Evolutionary conservation across 805 yeast genomes (phyloP).

Genomic region (Saturnispora besseyi): DNA sequence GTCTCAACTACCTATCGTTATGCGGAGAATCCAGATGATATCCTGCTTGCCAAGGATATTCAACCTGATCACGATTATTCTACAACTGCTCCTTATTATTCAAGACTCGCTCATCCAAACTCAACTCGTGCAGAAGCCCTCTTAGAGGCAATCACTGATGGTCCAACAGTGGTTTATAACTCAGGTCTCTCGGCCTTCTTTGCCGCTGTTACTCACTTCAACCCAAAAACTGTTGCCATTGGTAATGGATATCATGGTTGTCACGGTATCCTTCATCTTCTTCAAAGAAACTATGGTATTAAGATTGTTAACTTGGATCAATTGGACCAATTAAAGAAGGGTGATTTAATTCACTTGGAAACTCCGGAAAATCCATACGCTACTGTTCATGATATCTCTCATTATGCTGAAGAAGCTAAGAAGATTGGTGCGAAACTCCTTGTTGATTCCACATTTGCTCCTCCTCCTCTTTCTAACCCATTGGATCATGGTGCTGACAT

Average conservation of each 20-base stretch:
- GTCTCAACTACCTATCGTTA: slow-evolving; percentile 74
- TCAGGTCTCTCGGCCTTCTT: slow-evolving; percentile 78
- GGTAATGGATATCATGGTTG: slow-evolving; percentile 85
- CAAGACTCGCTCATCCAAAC: slow-evolving; percentile 70
- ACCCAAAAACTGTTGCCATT: slow-evolving; percentile 65
- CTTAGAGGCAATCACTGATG: slow-evolving; percentile 49
- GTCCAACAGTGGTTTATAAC: slow-evolving; percentile 59
- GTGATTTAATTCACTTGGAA: slow-evolving; percentile 76
- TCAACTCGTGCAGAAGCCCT: slow-evolving; percentile 58
- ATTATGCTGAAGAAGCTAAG: slow-evolving; percentile 66
- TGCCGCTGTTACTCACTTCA: slow-evolving; percentile 59
- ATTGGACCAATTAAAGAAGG: slow-evolving; percentile 41
- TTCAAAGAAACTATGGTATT: slow-evolving; percentile 51
- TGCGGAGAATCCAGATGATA: slow-evolving; percentile 45
- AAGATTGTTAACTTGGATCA: slow-evolving; percentile 43
- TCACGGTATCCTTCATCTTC: slow-evolving; percentile 57
- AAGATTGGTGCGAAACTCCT: slow-evolving; percentile 61
- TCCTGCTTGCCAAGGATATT: slow-evolving; percentile 36
- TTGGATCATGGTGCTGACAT: slow-evolving; percentile 79
- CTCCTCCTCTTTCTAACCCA: slow-evolving; percentile 81
- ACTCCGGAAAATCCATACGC: slow-evolving; percentile 88
- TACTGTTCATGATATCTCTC: slow-evolving; percentile 47
- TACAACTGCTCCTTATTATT: slow-evolving; percentile 41
- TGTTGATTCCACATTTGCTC: slow-evolving; percentile 88
- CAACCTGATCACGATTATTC: slow-evolving; percentile 12